Base-by-base conservation (phyloP, 2,329 filamentous ascomycete genomes). In the Exophiala sp. region DNA sequence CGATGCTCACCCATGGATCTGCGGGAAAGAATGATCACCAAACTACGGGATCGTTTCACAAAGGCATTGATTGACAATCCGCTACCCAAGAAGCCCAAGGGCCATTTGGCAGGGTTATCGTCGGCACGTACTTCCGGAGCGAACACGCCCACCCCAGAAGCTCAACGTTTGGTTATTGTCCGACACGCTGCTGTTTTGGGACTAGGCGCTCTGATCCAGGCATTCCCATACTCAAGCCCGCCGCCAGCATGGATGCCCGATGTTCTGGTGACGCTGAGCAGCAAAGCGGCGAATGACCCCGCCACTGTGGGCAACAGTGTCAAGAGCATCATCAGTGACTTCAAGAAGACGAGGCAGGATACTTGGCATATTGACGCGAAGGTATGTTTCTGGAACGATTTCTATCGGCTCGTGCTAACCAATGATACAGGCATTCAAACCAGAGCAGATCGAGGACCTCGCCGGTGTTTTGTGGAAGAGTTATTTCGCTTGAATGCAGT, bases 381-480 rank as follows among this genome's bases (percentile, higher is more conserved):
- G 87, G 94, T 96, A 75, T 72, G 83, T 72, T 52, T 48, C 45
- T 43, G 48, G 61, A 41, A 64, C 14, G 1, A 45, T 16, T 39
- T 18, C 21, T 42, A 33, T 48, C 14, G 45, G 33, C 47, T 50
- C 45, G 49, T 50, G 52, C 64, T 67, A 62, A 68, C 59, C 3
- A 43, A 50, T 59, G 52, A 54, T 47, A n/a, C 83, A 90, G 84
- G 83, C 81, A 56, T 99, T 99, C 68, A 91, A 91, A 21, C 76
- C 87, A 29, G 94, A 97, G 64, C 92, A 99, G 67, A 77, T 99
- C 9, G 94, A 97, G 71, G 92, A 97, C 68, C 72, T 99, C 55
- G 91, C 96, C 66, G 94, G 94, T 48, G 95, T 99, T 44, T 77
- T 99, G 48, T 99, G 94, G 94, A 99, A 99, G 85, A 97, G 92